Evolutionary conservation across 257 asterid species (phyloP).

Genomic region (Solanum etuberosum): DNA sequence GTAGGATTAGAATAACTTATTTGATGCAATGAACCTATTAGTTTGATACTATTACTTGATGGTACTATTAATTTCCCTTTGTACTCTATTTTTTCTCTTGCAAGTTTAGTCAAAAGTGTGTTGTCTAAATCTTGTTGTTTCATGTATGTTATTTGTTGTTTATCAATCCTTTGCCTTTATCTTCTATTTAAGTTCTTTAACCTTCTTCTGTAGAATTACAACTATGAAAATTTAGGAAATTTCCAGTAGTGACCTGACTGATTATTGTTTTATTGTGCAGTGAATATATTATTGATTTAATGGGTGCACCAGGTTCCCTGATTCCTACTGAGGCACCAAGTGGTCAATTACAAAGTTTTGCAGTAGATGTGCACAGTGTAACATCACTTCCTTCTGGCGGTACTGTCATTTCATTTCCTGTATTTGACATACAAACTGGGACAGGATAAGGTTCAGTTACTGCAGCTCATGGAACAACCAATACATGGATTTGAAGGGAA

Average conservation of each 20-base stretch:
- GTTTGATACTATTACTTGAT: no score
- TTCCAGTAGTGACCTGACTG: background rate
- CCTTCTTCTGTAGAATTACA: background rate
- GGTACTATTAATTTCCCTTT: background rate
- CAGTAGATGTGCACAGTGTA: conserved; percentile 37
- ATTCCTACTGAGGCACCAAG: conserved; percentile 80
- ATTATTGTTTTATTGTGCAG: conserved; percentile 35
- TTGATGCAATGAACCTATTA: no score
- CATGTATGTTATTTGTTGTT: background rate
- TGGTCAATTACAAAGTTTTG: conserved; percentile 43
- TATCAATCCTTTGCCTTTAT: background rate
- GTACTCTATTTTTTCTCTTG: background rate
- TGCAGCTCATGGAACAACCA: conserved; percentile 15
- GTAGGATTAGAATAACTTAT: no score
- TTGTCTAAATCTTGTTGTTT: background rate
- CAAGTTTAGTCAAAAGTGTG: background rate
- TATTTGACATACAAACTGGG: conserved; percentile 20
- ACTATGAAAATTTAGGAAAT: background rate
- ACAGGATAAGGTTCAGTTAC: conserved; percentile 14
- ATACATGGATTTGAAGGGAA: conserved; percentile 11
- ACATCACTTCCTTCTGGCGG: conserved; percentile 19
- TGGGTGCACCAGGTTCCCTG: conserved; percentile 99
- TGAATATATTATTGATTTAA: conserved; percentile 90
- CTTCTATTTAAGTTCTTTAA: background rate
- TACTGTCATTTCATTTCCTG: conserved; percentile 12